Conservation (phyloP, 2,329 filamentous ascomycete species). For the Mariannaea elegans region DNA sequence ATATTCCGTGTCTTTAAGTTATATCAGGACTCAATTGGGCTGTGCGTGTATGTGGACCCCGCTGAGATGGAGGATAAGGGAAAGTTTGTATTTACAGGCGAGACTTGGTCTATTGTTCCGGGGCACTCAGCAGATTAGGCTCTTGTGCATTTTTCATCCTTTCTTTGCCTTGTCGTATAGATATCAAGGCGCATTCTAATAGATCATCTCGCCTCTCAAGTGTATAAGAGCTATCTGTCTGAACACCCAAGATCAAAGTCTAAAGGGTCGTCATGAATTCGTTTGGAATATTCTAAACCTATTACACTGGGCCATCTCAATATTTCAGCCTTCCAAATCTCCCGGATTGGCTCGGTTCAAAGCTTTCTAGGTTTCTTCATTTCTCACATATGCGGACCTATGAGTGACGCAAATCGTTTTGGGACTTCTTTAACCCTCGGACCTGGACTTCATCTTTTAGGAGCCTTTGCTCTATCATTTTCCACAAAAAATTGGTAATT, state of each 20-base stretch:
- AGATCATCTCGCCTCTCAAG: too few species aligned
- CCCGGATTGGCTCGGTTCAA: slow-evolving; percentile 6
- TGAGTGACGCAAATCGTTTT: neutral
- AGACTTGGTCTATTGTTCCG: slow-evolving; percentile 13
- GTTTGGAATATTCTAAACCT: slow-evolving; percentile 8
- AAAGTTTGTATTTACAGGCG: slow-evolving; percentile 4
- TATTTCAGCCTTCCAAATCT: neutral
- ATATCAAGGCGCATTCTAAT: too few species aligned
- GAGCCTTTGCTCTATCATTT: neutral
- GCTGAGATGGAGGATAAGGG: neutral
- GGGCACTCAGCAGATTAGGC: neutral
- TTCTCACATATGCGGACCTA: neutral
- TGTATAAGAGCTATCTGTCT: too few species aligned
- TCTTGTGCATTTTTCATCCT: too few species aligned
- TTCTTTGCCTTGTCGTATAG: too few species aligned
- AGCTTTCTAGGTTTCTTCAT: slow-evolving; percentile 9
- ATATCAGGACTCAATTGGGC: neutral
- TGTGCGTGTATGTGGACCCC: slow-evolving; percentile 11
- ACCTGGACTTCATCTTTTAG: neutral
- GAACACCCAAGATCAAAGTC: too few species aligned
- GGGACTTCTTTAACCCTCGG: neutral
- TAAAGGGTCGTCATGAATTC: slow-evolving; percentile 5
- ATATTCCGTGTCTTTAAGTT: slow-evolving; percentile 10
- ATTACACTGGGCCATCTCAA: neutral
- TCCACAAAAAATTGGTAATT: slow-evolving; percentile 6